phyloP scores from a whole-genome alignment of 352 stramenopile genomes.

The Pythium brachiatum region DNA sequence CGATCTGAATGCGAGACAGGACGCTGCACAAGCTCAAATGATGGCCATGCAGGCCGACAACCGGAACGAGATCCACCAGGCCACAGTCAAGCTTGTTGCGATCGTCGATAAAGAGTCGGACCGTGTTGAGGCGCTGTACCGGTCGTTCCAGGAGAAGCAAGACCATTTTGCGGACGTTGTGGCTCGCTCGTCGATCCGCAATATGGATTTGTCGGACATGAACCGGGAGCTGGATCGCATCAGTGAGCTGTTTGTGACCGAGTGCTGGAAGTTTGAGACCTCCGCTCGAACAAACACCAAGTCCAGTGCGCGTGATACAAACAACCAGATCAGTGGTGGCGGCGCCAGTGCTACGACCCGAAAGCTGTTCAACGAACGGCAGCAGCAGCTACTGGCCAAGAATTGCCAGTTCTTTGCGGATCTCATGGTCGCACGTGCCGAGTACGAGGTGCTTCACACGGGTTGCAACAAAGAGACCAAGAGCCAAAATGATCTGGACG shows the following conservation, averaged over 20 bases:
- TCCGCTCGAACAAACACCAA: slow-evolving; percentile 65
- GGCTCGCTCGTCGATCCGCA: slow-evolving; percentile 71
- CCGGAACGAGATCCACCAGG: slow-evolving; percentile 65
- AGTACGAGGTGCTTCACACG: slow-evolving; percentile 71
- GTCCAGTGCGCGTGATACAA: slow-evolving; percentile 37
- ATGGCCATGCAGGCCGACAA: slow-evolving; percentile 70
- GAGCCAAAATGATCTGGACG: slow-evolving; percentile 24
- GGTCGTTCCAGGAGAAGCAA: slow-evolving; percentile 78
- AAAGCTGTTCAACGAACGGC: slow-evolving; percentile 80
- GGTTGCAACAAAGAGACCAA: slow-evolving; percentile 64
- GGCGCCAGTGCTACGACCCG: slow-evolving; percentile 22
- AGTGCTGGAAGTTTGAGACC: slow-evolving; percentile 89
- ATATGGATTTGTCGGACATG: slow-evolving; percentile 78
- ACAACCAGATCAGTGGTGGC: slow-evolving; percentile 33
- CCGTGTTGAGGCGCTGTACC: slow-evolving; percentile 74
- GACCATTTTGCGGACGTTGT: slow-evolving; percentile 79
- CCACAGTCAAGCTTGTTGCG: slow-evolving; percentile 56
- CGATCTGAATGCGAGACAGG: slow-evolving; percentile 49
- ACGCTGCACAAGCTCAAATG: slow-evolving; percentile 60
- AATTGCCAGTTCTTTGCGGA: slow-evolving; percentile 84
- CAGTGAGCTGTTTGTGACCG: slow-evolving; percentile 73
- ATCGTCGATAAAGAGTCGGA: slow-evolving; percentile 83
- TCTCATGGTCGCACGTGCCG: slow-evolving; percentile 65
- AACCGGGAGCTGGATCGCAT: slow-evolving; percentile 80
- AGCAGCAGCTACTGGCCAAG: slow-evolving; percentile 72